Evolutionary conservation across 352 stramenopile species (phyloP), one percentile per base, ranked within the genome.

Genomic region (Peronospora destructor): DNA sequence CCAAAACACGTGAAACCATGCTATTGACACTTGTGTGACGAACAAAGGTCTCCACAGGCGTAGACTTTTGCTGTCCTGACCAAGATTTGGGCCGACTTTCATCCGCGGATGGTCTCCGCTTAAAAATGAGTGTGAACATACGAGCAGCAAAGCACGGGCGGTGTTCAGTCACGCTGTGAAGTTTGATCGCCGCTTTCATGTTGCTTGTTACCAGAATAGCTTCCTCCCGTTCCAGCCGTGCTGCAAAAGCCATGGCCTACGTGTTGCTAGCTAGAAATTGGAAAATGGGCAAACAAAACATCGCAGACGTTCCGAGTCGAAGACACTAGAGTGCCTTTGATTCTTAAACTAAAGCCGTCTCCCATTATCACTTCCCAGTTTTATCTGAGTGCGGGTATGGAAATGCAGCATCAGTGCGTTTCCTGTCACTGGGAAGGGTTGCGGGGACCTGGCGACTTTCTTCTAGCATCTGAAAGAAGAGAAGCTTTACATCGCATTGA

Each of bases 121-220:
- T 41, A 25, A 48, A 60, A n/a, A 67, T n/a, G 17, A 63, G 29
- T 23, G 51, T 29, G 8, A 57, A 33, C 29, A 66, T 46, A 14
- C 51, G 57, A 29, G 46, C 21, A 6, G 53, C 42, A 14, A 66
- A 59, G 21, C 37, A 48, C 5, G 47, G 52, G 13, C 19, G 42
- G 16, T 8, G 25, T 26, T 17, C 4, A 13, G 12, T 32, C 19
- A 16, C 33, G 4, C 17, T 10, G 6, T 37, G 37, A 3, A 34
- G 26, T 13, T 32, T 55, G 10, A 41, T 32, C 25, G 42, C 4
- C 5, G 5, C 28, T 17, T 32, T 29, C 5, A 23, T 12, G 4
- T 26, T 42, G 17, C 4, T 42, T n/a, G 47, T n/a, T 21, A 56
- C 40, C 14, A 32, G 32, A 39, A 44, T 43, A 29, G 39, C 33